Evolutionary conservation across 345 rosid genomes (phyloP).

Genomic region (Euphorbia lathyris): DNA sequence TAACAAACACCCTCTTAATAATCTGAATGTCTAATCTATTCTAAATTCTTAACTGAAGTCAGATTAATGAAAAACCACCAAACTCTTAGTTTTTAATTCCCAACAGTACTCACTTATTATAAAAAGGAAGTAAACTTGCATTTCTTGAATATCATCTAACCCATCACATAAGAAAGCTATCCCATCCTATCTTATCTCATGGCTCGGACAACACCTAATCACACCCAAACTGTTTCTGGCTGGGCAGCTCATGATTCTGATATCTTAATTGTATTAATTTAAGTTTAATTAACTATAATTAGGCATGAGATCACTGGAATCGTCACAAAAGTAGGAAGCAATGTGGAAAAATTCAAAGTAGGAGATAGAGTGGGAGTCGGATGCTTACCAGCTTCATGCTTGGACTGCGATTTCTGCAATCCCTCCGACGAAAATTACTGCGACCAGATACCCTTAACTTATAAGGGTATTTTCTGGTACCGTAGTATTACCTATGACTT

Average conservation of each 20-base stretch:
- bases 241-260: slow-evolving; percentile 52
- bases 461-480: slow-evolving; percentile 62
- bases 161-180: too few relatives aligned
- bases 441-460: slow-evolving; percentile 43
- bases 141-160: not conserved
- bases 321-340: slow-evolving; percentile 39
- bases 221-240: slow-evolving; percentile 49
- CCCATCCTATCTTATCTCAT: slow-evolving; percentile 10
- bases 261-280: not conserved
- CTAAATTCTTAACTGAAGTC: too few relatives aligned
- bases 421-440: slow-evolving; percentile 52
- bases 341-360: slow-evolving; percentile 40
- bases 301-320: slow-evolving; percentile 64
- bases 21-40: too few relatives aligned
- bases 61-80: too few relatives aligned
- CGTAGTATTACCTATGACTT: slow-evolving; percentile 54
- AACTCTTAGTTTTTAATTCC: too few relatives aligned
- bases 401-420: slow-evolving; percentile 50
- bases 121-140: not conserved
- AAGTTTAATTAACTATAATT: not conserved
- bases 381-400: slow-evolving; percentile 53
- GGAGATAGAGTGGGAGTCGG: slow-evolving; percentile 66
- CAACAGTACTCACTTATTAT: not conserved
- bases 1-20: too few relatives aligned
- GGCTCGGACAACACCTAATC: slow-evolving; percentile 53